Conservation (phyloP, 495 filamentous ascomycete species). For the Hyaloscypha hepaticicola region DNA sequence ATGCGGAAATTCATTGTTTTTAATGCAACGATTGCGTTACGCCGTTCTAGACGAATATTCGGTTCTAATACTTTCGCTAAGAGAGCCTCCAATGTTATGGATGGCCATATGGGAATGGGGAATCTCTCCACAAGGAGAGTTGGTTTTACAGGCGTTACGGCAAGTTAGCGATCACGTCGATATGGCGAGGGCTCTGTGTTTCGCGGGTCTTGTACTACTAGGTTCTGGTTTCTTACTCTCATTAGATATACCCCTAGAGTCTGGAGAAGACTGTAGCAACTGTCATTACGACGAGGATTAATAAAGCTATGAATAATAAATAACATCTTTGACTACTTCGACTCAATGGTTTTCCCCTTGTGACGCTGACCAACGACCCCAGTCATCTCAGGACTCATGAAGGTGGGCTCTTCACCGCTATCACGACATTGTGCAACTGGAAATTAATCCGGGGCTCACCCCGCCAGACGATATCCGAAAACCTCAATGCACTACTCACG, state of each 20-base stretch:
- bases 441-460: slow-evolving; percentile 1
- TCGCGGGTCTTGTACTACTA: slow-evolving; percentile 25
- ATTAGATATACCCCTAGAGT: slow-evolving; percentile 22
- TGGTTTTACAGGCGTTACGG: slow-evolving; percentile 15
- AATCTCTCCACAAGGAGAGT: slow-evolving; percentile 6
- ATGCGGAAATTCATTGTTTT: slow-evolving; percentile 5
- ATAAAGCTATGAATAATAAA: slow-evolving; percentile 5
- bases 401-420: neutral
- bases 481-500: slow-evolving; percentile 5
- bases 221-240: slow-evolving; percentile 12
- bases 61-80: slow-evolving; percentile 23
- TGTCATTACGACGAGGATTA: slow-evolving; percentile 25
- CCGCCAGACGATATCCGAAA: neutral
- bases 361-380: neutral
- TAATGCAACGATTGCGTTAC: neutral
- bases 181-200: neutral
- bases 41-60: slow-evolving; percentile 14
- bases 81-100: neutral
- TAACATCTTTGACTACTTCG: neutral
- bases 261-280: slow-evolving; percentile 17
- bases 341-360: neutral
- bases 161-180: neutral
- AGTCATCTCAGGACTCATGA: neutral
- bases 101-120: slow-evolving; percentile 9
- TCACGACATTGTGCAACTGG: neutral